Evolutionary conservation across 139 green algal genomes (phyloP), one percentile per base, ranked within the genome.

Genomic region (Chlamydomonas urium): DNA sequence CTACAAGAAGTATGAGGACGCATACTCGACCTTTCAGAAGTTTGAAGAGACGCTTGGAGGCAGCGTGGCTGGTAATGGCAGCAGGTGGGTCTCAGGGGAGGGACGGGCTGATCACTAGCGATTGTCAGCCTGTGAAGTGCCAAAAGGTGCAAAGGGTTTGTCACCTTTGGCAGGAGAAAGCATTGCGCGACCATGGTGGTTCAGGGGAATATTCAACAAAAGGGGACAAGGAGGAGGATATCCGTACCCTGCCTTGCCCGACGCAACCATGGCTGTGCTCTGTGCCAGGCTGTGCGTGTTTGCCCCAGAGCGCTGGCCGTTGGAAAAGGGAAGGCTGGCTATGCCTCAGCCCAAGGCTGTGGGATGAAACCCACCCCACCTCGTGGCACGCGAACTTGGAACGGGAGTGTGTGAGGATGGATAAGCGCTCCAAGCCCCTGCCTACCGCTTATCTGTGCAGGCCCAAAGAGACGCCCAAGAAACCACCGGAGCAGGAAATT

Each of bases 1-100:
- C 19, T 67, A 67, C 60, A 67, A 67, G 29, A 67, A 67, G 29
- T 67, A 67, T 21, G 60, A 67, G 33, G 33, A 42, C n/a, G 33
- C 24, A 29, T 29, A 8, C 53, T 29, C 17, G 10, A 29, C 24
- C 10, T 24, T 24, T 50, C 42, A 8, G 8, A 50, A 50, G 14
- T 24, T 14, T 14, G 42, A 50, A 8, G 14, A 50, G 42, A 50
- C 8, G 42, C 14, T 24, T 50, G 42, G 14, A 14, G 42, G 14
- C 14, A 14, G 8, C 14, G 42, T 50, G 8, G 10, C 8, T 50
- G 14, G 10, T 50, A 8, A 24, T 8, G 42, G 42, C 42, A n/a
- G n/a, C 42, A 50, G 42, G 42, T 14, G 14, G 42, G 10, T 50
- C 10, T 14, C 42, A 50, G 42, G 42, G 10, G 14, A 50, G 14